Percentiles rank a stretch among this genome's conserved stretches.
These are phyloP conservation scores for Acaromyces ingoldii DNA, from an alignment of 1,284 basidiomycete species.

Conservation along the genomic window DNA sequence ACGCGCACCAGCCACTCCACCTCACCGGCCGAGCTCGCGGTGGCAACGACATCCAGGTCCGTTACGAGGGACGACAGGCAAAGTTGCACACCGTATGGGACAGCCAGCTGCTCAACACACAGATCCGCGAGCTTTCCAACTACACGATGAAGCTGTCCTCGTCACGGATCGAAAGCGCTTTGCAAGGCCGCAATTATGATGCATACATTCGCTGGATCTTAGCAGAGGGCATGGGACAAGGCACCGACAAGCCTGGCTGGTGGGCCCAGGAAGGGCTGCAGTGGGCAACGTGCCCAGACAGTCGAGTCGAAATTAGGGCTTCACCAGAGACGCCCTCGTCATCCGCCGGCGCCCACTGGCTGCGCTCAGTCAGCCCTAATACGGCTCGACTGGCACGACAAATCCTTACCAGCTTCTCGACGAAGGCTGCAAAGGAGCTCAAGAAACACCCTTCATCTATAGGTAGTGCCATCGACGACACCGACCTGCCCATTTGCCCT, in stretches of 20 bases:
- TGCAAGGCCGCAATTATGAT: slow-evolving; percentile 78
- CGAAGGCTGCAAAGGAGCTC: background rate
- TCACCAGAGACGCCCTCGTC: background rate
- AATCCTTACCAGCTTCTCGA: background rate
- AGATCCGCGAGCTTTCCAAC: slow-evolving; percentile 68
- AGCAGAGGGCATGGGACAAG: slow-evolving; percentile 63
- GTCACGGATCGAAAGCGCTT: slow-evolving; percentile 64
- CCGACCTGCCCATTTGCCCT: slow-evolving; percentile 64
- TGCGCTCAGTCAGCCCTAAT: slow-evolving; percentile 3
- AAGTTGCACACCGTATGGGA: slow-evolving; percentile 83
- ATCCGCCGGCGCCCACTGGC: background rate
- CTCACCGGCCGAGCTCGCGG: slow-evolving; percentile 77
- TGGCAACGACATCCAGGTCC: slow-evolving; percentile 63
- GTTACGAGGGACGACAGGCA: slow-evolving; percentile 47
- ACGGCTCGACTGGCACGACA: background rate
- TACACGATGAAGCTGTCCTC: slow-evolving; percentile 67
- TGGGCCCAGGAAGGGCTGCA: slow-evolving; percentile 33
- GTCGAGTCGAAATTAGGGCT: background rate
- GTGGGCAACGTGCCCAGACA: slow-evolving; percentile 23
- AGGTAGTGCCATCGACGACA: slow-evolving; percentile 27
- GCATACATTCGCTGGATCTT: slow-evolving; percentile 79
- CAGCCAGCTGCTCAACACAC: slow-evolving; percentile 63
- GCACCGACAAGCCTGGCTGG: slow-evolving; percentile 14
- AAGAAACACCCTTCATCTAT: background rate
- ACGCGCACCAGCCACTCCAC: slow-evolving; percentile 86